A percentile compares a stretch with the other conserved stretches of the same genome.
These are phyloP conservation scores for Globisporangium nodosum DNA, from an alignment of 352 stramenopile genomes.

Conservation along the genomic window DNA sequence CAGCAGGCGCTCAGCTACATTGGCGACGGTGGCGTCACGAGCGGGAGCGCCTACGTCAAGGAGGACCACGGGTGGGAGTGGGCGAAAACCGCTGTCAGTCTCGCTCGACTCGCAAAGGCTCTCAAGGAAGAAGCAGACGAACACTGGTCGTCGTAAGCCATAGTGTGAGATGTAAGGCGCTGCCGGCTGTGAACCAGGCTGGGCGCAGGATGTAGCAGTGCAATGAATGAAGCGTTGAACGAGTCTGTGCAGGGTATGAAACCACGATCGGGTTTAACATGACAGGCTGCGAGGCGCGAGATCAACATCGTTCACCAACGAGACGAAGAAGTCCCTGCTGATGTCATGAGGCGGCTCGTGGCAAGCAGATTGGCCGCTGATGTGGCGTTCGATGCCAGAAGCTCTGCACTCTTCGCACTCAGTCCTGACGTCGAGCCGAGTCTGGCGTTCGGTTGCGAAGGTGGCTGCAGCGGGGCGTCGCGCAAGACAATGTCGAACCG, in stretches of 20 bases:
- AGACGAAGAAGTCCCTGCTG: neutral
- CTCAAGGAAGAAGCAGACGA: neutral
- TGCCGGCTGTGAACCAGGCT: neutral
- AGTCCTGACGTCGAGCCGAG: conserved; percentile 11
- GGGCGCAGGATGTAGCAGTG: too few species aligned
- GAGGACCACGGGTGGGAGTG: conserved; percentile 21
- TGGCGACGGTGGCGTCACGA: conserved; percentile 3
- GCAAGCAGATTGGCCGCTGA: conserved; percentile 47
- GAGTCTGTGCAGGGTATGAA: too few species aligned
- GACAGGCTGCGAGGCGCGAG: too few species aligned
- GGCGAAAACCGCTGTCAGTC: conserved; percentile 18
- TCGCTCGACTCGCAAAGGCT: conserved; percentile 7
- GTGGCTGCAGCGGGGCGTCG: conserved; percentile 7
- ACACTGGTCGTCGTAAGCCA: neutral
- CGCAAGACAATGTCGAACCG: conserved; percentile 20
- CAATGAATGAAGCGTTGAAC: too few species aligned
- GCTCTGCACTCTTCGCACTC: conserved; percentile 12
- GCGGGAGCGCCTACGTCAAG: conserved; percentile 10
- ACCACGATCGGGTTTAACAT: too few species aligned
- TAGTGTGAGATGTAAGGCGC: neutral
- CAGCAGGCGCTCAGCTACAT: conserved; percentile 72
- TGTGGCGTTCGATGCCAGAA: conserved; percentile 40
- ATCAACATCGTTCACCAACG: conserved; percentile 14
- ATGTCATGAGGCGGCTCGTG: conserved; percentile 40
- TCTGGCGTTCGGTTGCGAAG: neutral